These are phyloP conservation scores for Epichloe sp. DNA, from an alignment of 2,329 filamentous ascomycete species.

Conservation along the genomic window DNA sequence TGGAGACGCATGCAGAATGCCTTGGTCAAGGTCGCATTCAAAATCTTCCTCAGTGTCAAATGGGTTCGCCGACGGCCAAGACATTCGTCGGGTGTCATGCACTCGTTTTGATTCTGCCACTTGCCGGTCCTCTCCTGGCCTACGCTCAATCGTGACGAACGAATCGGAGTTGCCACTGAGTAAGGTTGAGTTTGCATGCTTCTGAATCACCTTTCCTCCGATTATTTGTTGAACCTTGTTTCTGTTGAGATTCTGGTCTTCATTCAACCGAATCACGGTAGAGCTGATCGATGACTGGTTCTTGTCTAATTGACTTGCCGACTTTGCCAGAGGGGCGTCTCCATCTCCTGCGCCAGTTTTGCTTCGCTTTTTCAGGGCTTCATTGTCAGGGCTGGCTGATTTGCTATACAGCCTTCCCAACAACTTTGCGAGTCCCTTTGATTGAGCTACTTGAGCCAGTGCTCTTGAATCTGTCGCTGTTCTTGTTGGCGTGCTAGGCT, in stretches of 20 bases:
- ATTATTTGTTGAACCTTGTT: conserved; percentile 18
- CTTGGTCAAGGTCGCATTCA: conserved; percentile 24
- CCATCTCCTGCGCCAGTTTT: neutral
- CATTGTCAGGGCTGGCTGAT: conserved; percentile 10
- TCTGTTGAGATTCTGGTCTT: conserved; percentile 21
- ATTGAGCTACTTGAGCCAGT: conserved; percentile 16
- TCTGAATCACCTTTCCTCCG: neutral
- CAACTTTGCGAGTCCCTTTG: conserved; percentile 21
- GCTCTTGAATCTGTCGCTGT: conserved; percentile 10
- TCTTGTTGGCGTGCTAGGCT: conserved; percentile 13
- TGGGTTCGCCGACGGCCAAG: conserved; percentile 7
- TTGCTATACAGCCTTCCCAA: conserved; percentile 20
- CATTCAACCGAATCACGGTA: conserved; percentile 21
- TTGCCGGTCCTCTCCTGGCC: neutral
- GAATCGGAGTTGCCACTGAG: neutral
- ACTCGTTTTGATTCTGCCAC: neutral
- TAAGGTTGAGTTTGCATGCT: neutral
- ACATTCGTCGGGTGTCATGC: neutral
- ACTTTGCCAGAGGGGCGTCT: neutral
- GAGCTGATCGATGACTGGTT: conserved; percentile 16
- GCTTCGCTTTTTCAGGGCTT: neutral
- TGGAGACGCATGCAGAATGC: conserved; percentile 23
- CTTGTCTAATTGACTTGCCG: neutral
- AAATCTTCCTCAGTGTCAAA: conserved; percentile 27
- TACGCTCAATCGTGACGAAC: neutral